Base-by-base conservation (phyloP, 2,329 filamentous ascomycete species). In the Colletotrichum sidae region DNA sequence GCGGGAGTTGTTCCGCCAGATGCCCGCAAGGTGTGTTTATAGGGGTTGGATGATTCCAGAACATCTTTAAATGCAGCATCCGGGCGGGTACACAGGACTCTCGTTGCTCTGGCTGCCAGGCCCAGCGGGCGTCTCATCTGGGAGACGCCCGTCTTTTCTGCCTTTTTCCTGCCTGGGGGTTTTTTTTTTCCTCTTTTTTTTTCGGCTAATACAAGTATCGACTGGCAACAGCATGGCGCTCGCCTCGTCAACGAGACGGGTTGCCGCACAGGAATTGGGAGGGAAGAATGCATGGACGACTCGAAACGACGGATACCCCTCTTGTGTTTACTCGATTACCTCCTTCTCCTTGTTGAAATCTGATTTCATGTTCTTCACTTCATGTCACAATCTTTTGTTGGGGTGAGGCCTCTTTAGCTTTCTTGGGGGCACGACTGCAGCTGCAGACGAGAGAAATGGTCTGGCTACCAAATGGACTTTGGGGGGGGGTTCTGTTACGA, bases 271-370 rank as follows among this genome's bases (percentile, higher is more conserved):
- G 67, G 61, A 65, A 59, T 54, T 65, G 74, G 72, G 77, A 70
- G 76, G 76, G 72, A 74, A 79, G 78, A 80, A 79, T 78, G 79
- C 71, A 79, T 80, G 78, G 76, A 80, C 72, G 78, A 80, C 75
- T 77, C 73, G 74, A 77, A 71, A 79, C 71, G 78, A 81, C 74
- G 79, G 78, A 81, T 81, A 80, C 78, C 78, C 78, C 68, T 72
- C 71, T 69, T 63, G 50, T 69, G 58, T 65, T 68, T 68, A 68
- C 60, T 68, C 59, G 59, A 60, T 68, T 67, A 67, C 53, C 66
- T 55, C 68, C 60, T 59, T 67, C 53, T 55, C 57, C 60, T 66
- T 68, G 47, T 67, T 58, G 44, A 65, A 55, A 55, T 59, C 47
- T 46, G 55, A 51, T 51, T 52, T 56, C 52, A 53, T 53, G 42